Evolutionary conservation across 371 early-diverging fungal species (phyloP), one percentile per base, ranked within the genome.

Genomic region (Thermomucor indicae-seudaticae): DNA sequence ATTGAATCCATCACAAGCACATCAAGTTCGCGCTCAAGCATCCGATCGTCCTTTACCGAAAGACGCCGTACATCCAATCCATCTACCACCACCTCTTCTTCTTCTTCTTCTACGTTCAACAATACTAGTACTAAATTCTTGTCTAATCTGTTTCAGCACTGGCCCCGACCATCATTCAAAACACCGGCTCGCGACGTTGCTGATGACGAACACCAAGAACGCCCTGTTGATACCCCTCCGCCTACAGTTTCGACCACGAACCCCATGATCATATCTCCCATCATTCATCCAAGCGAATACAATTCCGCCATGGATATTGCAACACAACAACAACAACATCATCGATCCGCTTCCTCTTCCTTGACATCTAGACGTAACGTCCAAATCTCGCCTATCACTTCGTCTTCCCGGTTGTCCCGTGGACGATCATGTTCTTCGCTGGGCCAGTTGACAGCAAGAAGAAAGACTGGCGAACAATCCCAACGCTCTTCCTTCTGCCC

Each of bases 1-100:
- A 41, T 47, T 19, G 54, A 54, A 47, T 54, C 54, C 11, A 23
- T 54, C 12, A 45, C 54, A 4, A 54, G 54, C 24, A 54, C 46
- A 4, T 16, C 41, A 12, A 47, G 54, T 28, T 54, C 54, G 17
- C 34, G 41, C 11, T 42, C 51, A 8, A 50, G 51, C 23, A 41
- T 30, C 30, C 41, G 54, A 24, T 54, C 54, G 4, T 54, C 54
- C 6, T 54, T 54, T 40, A 43, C 39, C 10, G 54, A 54, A 27
- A 20, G 43, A 7, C 43, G 52, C 22, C 52, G 52, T n/a, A 52
- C 54, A 20, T 46, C 54, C 6, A 47, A 54, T 29, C 40, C 39
- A 43, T 43, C 43, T 0, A 43, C 51, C 2, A 12, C 41, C 4
- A 34, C 43, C 7, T 43, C 51, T 7, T 28, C 43, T 23, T n/a